Evolutionary conservation across 805 yeast species (phyloP).

Genomic region (Sporopachydermia quercuum): DNA sequence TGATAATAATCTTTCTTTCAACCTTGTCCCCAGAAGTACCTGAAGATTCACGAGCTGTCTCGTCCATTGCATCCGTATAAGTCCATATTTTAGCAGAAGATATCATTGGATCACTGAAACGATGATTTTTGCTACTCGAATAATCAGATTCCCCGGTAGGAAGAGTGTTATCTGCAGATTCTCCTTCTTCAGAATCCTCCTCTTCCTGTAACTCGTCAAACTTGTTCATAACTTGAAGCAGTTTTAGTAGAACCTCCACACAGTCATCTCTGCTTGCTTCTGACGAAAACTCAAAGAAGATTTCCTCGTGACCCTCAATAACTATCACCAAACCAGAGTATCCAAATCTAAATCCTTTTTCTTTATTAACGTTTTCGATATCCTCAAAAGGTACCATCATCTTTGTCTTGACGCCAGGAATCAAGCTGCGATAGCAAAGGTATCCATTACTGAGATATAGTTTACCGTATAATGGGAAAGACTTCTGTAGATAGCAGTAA

Average conservation of each 20-base stretch:
- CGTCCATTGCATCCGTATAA: slow-evolving; percentile 34
- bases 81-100: slow-evolving; percentile 41
- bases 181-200: slow-evolving; percentile 5
- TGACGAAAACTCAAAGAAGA: slow-evolving; percentile 64
- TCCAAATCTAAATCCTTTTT: slow-evolving; percentile 50
- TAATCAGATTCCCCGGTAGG: slow-evolving; percentile 14
- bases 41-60: background rate
- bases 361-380: slow-evolving; percentile 53
- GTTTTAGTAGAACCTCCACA: slow-evolving; percentile 31
- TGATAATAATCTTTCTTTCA: background rate
- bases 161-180: slow-evolving; percentile 17
- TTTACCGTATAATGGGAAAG: slow-evolving; percentile 74
- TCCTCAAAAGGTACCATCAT: slow-evolving; percentile 74
- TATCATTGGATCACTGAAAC: background rate
- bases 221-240: slow-evolving; percentile 22
- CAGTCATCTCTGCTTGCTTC: slow-evolving; percentile 59
- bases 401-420: slow-evolving; percentile 64
- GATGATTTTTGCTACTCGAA: slow-evolving; percentile 10
- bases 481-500: slow-evolving; percentile 50
- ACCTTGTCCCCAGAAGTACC: background rate
- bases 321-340: slow-evolving; percentile 59
- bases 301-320: slow-evolving; percentile 61
- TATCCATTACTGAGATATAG: slow-evolving; percentile 53
- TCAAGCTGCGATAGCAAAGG: slow-evolving; percentile 66
- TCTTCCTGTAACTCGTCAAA: slow-evolving; percentile 3